Evolutionary conservation across 23 red algal genomes (phyloP).

Genomic region (Gracilariopsis chorda): DNA sequence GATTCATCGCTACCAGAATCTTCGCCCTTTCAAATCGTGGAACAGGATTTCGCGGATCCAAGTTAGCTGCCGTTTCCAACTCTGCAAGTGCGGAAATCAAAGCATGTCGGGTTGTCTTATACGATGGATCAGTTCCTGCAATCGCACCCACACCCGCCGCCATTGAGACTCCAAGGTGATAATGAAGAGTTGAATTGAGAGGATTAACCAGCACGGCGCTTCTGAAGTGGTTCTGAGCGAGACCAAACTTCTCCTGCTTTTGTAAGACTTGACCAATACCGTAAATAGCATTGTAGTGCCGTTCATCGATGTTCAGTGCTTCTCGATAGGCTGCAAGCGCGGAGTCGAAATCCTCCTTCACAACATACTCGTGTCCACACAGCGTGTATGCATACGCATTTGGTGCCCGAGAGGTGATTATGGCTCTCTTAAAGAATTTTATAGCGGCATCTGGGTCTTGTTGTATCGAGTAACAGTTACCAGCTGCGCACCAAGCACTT

Average conservation of each 20-base stretch:
- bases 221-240: conserved; percentile 77
- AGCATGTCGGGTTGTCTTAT: conserved; percentile 15
- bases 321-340: conserved; percentile 79
- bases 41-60: conserved; percentile 76
- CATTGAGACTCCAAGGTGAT: conserved; percentile 83
- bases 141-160: conserved; percentile 16
- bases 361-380: conserved; percentile 88
- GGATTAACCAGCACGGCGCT: conserved; percentile 81
- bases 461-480: conserved; percentile 86
- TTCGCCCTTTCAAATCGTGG: conserved; percentile 87
- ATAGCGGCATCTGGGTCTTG: conserved; percentile 91
- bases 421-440: conserved; percentile 82
- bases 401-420: conserved; percentile 18
- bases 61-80: conserved; percentile 69
- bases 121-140: not conserved
- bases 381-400: conserved; percentile 87
- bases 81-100: conserved; percentile 71
- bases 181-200: conserved; percentile 75
- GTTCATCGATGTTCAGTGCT: conserved; percentile 81
- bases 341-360: conserved; percentile 81
- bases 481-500: conserved; percentile 83
- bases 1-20: conserved; percentile 72
- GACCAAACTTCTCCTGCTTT: conserved; percentile 77
- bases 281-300: conserved; percentile 93
- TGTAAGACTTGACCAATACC: conserved; percentile 91